Base-by-base conservation (phyloP, 2,329 filamentous ascomycete species). In the Phoma sp. region DNA sequence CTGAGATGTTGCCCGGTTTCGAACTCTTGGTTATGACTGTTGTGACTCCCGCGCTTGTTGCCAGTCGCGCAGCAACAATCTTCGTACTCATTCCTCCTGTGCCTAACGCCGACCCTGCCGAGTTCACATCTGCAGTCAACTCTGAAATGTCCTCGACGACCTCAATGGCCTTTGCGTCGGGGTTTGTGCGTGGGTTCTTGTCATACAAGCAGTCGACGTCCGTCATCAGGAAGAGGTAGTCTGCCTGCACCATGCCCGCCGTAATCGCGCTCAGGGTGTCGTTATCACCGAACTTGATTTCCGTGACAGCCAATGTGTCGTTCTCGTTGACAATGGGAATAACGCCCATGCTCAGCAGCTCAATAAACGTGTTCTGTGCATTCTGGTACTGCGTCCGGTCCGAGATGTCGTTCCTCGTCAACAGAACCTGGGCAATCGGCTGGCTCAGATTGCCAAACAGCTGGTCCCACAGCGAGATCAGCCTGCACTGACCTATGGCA, bases 221-320 rank as follows among this genome's bases (percentile, higher is more conserved):
- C 1, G 95, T 99, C 95, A 99, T 98, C 60, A 99, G 83, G 77
- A 99, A 99, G 9, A 99, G 83, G 67, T 96, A 91, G 70, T 99
- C 93, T 43, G 95, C 95, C 68, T 96, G 92, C 17, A 98, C 91
- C 92, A 98, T 98, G 62, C 90, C 95, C 1, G 95, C 92, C 0
- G 95, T 96, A 65, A 99, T 97, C 52, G 95, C 95, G 11, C 92
- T 96, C 39, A 99, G 82, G 1, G 95, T 99, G 76, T 99, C 95
- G 68, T 99, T 99, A 81, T 99, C 95, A 63, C 95, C 95, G 72
- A 99, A 99, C 81, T 98, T 98, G 79, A 99, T 99, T 83, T 99
- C 95, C 71, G 93, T 91, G 61, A 99, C 95, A 20, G 93, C 92
- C 48, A 99, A 80, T 2, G 95, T 99, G 75, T 99, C 95, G 76